Evolutionary conservation across 2,329 filamentous ascomycete genomes (phyloP), one percentile per base, ranked within the genome.

Genomic region (Paecilomyces variotii): DNA sequence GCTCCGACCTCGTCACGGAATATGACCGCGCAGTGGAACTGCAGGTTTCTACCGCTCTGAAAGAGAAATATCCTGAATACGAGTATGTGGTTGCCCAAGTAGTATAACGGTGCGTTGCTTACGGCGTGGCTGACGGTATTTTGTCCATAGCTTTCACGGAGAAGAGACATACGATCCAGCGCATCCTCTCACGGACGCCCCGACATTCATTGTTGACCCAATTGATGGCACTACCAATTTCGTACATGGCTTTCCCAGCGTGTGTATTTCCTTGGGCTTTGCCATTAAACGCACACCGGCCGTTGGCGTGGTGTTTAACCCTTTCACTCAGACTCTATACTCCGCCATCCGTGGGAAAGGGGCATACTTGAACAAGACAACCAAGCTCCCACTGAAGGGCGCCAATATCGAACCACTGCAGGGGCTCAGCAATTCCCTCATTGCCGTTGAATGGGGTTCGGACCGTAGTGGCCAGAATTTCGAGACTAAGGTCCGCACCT

Each of bases 201-300:
- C 84, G 2, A 86, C 84, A 2, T 86, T 87, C 72, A 77, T 86
- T 59, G 79, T 83, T 61, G 84, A 87, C 67, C 84, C 84, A 4
- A 86, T 87, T 55, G 84, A 87, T 69, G 84, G 84, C 55, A 87
- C 84, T 2, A 82, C 82, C 27, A 87, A 87, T 71, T 86, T 87
- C 63, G 81, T 86, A n/a, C 84, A 87, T 68, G 76, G 77, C 25
- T 79, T 84, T 67, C 81, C 81, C 1, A 84, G 82, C 66, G 79
- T 84, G 30, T 80, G 77, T 66, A 81, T 87, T 61, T 85, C 82
- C 4, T 76, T 87, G 14, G 84, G 84, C 1, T 78, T 87, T 56
- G 76, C 81, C 1, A 67, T 85, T 32, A 63, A 78, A 49, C 68
- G 72, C 30, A 70, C 73, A 11, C 84, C 84, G 0, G 74, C 78